Percentiles rank a stretch among this genome's conserved stretches.
phyloP scores from a whole-genome alignment of 192 early-diverging fungal genomes.

The Linderina pennispora region DNA sequence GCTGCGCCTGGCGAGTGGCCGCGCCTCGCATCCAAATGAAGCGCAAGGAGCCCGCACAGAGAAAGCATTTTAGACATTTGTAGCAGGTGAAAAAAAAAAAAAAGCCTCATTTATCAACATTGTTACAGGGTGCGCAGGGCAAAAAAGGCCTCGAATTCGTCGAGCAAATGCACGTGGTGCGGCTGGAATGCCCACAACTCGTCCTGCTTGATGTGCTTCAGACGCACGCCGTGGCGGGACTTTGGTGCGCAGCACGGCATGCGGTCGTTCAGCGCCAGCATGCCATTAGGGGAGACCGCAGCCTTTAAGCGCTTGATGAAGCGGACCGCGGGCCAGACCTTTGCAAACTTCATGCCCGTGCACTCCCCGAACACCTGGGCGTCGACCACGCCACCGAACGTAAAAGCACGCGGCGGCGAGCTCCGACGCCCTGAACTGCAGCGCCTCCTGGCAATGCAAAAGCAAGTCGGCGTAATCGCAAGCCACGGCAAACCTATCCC shows the following conservation, averaged over 20 bases:
- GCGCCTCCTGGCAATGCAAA: constrained; percentile 27
- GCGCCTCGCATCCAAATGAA: constrained; percentile 22
- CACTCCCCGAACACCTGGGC: constrained; percentile 20
- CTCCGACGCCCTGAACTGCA: constrained; percentile 23
- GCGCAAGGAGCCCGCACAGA: too few relatives aligned
- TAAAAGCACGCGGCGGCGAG: constrained; percentile 46
- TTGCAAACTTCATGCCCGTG: constrained; percentile 25
- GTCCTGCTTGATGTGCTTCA: constrained; percentile 24
- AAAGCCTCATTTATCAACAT: too few relatives aligned
- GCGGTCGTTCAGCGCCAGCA: too few relatives aligned
- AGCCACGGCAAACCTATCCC: constrained; percentile 20
- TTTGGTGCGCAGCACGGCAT: constrained; percentile 31
- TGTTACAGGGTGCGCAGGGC: too few relatives aligned
- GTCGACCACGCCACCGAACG: constrained; percentile 21
- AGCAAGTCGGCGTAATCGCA: constrained; percentile 39
- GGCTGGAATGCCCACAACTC: constrained; percentile 45
- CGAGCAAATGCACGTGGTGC: constrained; percentile 33
- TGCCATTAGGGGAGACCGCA: constrained; percentile 3
- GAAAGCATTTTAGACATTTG: too few relatives aligned
- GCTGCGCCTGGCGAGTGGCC: constrained; percentile 26
- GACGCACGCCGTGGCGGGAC: constrained; percentile 15
- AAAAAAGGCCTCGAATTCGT: constrained; percentile 28
- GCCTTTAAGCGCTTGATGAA: constrained; percentile 22
- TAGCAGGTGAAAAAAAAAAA: too few relatives aligned
- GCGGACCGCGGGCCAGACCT: constrained; percentile 17